phyloP scores from a whole-genome alignment of 805 yeast species.

The Myxozyma neotropica region DNA sequence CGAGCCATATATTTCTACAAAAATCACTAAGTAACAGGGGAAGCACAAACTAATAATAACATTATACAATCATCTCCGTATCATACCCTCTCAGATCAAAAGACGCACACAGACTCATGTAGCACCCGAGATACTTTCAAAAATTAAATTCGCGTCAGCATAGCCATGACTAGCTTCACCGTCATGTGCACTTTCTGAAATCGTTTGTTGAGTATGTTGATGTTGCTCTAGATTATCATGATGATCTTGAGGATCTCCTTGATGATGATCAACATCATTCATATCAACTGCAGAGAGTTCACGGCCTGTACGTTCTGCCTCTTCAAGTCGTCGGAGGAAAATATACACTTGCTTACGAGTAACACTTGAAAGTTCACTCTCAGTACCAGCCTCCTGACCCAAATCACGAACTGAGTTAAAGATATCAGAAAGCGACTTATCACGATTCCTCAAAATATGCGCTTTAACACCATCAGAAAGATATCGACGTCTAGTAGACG shows the following conservation, averaged over 20 bases:
- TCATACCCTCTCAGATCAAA: not conserved
- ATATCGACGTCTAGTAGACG: constrained; percentile 26
- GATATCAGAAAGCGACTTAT: constrained; percentile 20
- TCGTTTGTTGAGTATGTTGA: not conserved
- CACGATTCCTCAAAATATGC: constrained; percentile 15
- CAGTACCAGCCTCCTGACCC: constrained; percentile 8
- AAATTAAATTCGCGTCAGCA: constrained; percentile 2
- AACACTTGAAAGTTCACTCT: constrained; percentile 8
- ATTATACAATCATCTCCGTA: too few species aligned
- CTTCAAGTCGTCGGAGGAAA: constrained; percentile 9
- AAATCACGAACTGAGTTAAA: constrained; percentile 17
- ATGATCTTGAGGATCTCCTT: not conserved
- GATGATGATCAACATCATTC: not conserved
- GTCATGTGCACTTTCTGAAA: not conserved
- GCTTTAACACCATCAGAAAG: constrained; percentile 27
- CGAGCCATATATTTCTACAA: too few species aligned
- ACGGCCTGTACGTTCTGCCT: constrained; percentile 2
- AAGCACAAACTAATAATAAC: too few species aligned
- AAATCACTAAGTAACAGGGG: too few species aligned
- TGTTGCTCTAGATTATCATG: not conserved
- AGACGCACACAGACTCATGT: not conserved
- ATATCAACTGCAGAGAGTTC: not conserved
- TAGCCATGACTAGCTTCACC: not conserved
- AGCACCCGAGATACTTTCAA: constrained; percentile 7
- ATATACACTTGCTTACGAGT: constrained; percentile 32